A percentile compares a stretch with the other conserved stretches of the same genome.
phyloP scores from a whole-genome alignment of 768 basidiomycete species.

The Cystofilobasidium macerans region DNA sequence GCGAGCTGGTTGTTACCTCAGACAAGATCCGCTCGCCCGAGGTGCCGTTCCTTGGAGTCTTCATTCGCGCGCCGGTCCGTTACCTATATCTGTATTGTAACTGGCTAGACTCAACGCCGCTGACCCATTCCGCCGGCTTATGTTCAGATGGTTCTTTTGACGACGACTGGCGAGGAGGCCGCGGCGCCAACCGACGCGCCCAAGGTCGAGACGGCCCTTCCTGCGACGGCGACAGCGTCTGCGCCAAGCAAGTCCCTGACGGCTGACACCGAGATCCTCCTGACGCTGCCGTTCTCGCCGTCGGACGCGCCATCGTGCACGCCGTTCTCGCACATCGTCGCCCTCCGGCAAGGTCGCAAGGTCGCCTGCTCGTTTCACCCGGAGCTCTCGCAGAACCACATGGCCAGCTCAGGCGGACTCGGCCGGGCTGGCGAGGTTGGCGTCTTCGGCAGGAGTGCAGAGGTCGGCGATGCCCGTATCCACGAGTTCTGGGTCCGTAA shows the following conservation, averaged over 20 bases:
- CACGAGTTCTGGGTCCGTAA: slow-evolving; percentile 6
- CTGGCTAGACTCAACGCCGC: background rate
- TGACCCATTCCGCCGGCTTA: background rate
- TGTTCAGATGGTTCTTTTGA: slow-evolving; percentile 4
- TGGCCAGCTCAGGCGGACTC: background rate
- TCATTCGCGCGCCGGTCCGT: slow-evolving; percentile 26
- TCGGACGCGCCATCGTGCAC: background rate
- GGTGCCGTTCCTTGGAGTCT: slow-evolving; percentile 18
- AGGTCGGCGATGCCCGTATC: background rate
- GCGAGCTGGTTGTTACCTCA: background rate
- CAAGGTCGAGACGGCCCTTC: background rate
- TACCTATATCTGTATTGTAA: background rate
- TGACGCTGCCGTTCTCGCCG: slow-evolving; percentile 20
- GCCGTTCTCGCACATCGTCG: slow-evolving; percentile 13
- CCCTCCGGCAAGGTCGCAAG: slow-evolving; percentile 17
- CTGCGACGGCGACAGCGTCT: background rate
- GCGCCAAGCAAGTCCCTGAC: background rate
- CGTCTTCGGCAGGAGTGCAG: background rate
- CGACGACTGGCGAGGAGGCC: background rate
- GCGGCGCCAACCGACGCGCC: background rate
- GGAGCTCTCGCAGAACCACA: slow-evolving; percentile 11
- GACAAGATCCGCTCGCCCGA: slow-evolving; percentile 8
- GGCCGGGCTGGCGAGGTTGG: background rate
- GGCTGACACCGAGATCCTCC: slow-evolving; percentile 12
- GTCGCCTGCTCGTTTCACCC: slow-evolving; percentile 22